Evolutionary conservation across 2,329 filamentous ascomycete species (phyloP).

Genomic region (Mariannaea elegans): DNA sequence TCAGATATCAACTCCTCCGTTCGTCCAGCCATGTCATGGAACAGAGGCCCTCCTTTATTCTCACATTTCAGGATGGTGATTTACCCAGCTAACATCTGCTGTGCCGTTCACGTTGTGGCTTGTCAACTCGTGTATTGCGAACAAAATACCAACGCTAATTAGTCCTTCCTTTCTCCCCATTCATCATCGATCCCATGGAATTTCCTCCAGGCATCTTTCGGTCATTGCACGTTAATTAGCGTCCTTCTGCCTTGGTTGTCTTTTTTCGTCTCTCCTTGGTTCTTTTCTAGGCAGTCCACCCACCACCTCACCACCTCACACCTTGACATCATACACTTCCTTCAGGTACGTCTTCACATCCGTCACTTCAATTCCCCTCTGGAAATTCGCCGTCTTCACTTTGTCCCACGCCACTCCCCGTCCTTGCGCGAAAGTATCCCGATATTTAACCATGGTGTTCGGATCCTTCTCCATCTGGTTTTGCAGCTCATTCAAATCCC

Average conservation of each 20-base stretch:
- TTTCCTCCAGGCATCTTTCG: conserved; percentile 8
- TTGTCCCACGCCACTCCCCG: conserved; percentile 67
- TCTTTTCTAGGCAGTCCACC: neutral
- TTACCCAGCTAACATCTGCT: neutral
- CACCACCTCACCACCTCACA: neutral
- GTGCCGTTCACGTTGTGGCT: neutral
- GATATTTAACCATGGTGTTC: conserved; percentile 66
- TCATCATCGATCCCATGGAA: no score
- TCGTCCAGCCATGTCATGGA: conserved; percentile 6
- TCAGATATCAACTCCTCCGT: neutral
- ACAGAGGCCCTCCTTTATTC: no score
- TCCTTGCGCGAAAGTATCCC: conserved; percentile 67
- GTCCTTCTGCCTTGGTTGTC: neutral
- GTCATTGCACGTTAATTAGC: neutral
- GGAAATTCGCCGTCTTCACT: conserved; percentile 60
- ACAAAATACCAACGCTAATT: no score
- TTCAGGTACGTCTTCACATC: conserved; percentile 52
- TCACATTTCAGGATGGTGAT: neutral
- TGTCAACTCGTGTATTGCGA: no score
- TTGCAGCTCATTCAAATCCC: conserved; percentile 56
- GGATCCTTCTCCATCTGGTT: conserved; percentile 57
- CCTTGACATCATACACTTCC: conserved; percentile 18
- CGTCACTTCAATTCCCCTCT: conserved; percentile 56
- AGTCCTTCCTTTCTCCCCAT: no score
- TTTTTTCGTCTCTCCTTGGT: neutral